Evolutionary conservation across 2,329 filamentous ascomycete species (phyloP), one percentile per base, ranked within the genome.

Genomic region (Colletotrichum nymphaeae): DNA sequence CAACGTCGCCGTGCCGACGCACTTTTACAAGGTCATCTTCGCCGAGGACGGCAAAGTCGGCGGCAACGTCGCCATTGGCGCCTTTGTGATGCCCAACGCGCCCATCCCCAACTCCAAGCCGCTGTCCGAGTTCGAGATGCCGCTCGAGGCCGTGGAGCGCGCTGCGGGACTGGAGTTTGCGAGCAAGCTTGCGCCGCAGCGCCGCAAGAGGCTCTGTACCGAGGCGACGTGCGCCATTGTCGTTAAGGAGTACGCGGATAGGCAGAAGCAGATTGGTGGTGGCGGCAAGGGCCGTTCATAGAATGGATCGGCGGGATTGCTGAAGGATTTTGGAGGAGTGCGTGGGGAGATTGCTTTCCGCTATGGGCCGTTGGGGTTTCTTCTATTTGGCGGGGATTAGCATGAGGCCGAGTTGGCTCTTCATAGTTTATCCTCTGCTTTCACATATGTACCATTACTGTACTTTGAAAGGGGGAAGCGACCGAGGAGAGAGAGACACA

Each of bases 21-120:
- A 99, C 83, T 99, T 99, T 86, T 99, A 98, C 90, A 99, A 99
- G 87, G 95, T 99, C 80, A 97, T 99, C 78, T 97, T 97, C 79
- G 97, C 94, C 30, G 97, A 99, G 85, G 95, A 98, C 79, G 94
- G 93, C 4, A 85, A 83, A 1, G 83, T 80, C 11, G 88, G 88
- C 30, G 94, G 94, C 22, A 93, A 93, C 75, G 97, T 99, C 42
- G 95, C 95, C 37, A 86, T 99, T 46, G 97, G 94, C 58, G 97
- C 97, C 8, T 99, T 99, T 80, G 96, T 99, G 66, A 88, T 99
- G 78, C 97, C 97, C 19, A 99, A 99, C 82, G 95, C 95, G 2
- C 88, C 86, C 22, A 99, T 99, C 78, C 87, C 93, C 49, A 99
- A 98, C 83, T 88, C 91, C 74, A 98, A 97, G 86, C 94, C 94